Conservation (phyloP, 306 rosid genomes). For the Trifolium repens region DNA sequence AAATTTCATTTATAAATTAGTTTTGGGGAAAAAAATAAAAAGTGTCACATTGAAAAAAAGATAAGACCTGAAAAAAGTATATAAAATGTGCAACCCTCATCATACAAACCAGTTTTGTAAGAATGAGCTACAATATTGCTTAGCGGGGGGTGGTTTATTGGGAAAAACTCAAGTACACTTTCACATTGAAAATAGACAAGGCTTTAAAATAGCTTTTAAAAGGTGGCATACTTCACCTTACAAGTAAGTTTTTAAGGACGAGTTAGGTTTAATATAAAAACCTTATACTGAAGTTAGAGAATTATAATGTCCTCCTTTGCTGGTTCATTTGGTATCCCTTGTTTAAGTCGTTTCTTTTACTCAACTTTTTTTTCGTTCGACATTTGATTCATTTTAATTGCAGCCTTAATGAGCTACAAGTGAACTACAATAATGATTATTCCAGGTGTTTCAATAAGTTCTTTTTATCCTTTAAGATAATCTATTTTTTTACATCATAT, state of each 20-base stretch:
- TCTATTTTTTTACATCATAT: conserved; percentile 10
- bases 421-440: conserved; percentile 95
- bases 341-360: conserved; percentile 18
- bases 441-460: conserved; percentile 68
- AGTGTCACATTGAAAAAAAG: not conserved
- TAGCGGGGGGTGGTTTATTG: no score
- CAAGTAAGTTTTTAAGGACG: not conserved
- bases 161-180: not conserved
- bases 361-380: conserved; percentile 8
- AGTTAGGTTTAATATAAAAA: not conserved
- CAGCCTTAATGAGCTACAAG: conserved; percentile 99
- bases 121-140: no score
- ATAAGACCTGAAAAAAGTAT: no score
- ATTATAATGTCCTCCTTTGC: conserved; percentile 8
- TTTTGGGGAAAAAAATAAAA: no score
- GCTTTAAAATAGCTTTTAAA: not conserved
- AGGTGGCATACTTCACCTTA: not conserved
- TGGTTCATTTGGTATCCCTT: conserved; percentile 18
- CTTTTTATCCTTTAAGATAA: not conserved
- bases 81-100: not conserved
- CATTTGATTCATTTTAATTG: conserved; percentile 40
- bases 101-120: not conserved
- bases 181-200: no score
- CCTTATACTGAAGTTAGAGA: not conserved
- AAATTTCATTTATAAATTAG: not conserved